Conservation (phyloP, 73 alveolate species). For the Paramecium tetraurelia region DNA sequence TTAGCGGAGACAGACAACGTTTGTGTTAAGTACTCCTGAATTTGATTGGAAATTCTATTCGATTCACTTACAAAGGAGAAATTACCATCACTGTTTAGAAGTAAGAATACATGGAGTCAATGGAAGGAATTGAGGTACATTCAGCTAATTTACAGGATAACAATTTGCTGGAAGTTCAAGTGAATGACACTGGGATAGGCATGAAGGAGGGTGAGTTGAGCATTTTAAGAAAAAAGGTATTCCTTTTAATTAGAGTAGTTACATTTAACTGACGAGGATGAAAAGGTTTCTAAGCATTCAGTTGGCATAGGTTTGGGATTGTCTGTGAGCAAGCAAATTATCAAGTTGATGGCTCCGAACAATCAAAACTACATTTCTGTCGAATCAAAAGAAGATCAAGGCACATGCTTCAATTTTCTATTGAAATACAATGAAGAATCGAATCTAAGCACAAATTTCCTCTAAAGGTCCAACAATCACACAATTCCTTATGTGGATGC, state of each 20-base stretch:
- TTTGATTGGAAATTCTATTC: neutral
- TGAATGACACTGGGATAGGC: constrained; percentile 18
- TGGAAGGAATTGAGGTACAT: neutral
- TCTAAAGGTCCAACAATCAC: neutral
- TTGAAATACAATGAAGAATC: neutral
- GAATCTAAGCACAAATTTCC: neutral
- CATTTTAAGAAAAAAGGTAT: neutral
- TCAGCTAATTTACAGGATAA: neutral
- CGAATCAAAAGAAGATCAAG: neutral
- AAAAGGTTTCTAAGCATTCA: neutral
- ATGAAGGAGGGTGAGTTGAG: neutral
- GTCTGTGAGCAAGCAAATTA: neutral
- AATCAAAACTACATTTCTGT: neutral
- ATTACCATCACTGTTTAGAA: neutral
- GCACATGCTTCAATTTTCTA: neutral
- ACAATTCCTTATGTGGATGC: neutral
- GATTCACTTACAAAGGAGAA: neutral
- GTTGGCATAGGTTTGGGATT: constrained; percentile 18
- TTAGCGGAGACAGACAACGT: neutral
- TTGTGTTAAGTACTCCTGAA: neutral
- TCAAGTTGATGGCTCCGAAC: neutral
- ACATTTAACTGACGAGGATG: constrained; percentile 6
- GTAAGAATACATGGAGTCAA: neutral
- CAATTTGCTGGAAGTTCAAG: neutral
- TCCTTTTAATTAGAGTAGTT: neutral